Evolutionary conservation across 208 protist genomes (phyloP).

Genomic region (Balamuthia mandrillaris): DNA sequence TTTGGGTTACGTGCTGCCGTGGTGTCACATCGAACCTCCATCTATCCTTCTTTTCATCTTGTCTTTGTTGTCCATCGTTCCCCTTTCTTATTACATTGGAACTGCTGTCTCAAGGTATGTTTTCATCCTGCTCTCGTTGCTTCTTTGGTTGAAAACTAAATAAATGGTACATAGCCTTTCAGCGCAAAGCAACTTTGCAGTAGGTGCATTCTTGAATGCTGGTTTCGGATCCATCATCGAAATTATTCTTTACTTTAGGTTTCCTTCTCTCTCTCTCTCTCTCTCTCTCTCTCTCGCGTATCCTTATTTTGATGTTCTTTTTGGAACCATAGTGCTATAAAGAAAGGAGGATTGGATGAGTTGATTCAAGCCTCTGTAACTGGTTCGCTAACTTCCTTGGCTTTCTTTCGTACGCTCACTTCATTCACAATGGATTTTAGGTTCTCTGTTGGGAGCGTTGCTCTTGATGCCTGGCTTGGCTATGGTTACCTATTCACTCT

Average conservation of each 20-base stretch:
- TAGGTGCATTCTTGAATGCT: slow-evolving; percentile 75
- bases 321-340: slow-evolving; percentile 41
- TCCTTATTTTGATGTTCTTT: not conserved
- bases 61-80: slow-evolving; percentile 65
- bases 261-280: not conserved
- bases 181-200: slow-evolving; percentile 71
- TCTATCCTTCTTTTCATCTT: slow-evolving; percentile 54
- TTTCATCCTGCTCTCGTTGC: not conserved
- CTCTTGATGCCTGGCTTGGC: slow-evolving; percentile 67
- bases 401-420: no score
- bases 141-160: not conserved
- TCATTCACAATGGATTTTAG: no score
- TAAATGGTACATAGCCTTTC: slow-evolving; percentile 6
- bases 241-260: slow-evolving; percentile 67
- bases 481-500: slow-evolving; percentile 61
- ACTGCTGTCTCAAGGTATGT: slow-evolving; percentile 35
- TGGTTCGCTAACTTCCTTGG: no score
- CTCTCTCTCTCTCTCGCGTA: not conserved
- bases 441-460: slow-evolving; percentile 60
- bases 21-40: slow-evolving; percentile 19
- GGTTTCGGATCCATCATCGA: slow-evolving; percentile 78
- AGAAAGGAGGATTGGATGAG: slow-evolving; percentile 1
- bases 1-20: slow-evolving; percentile 47
- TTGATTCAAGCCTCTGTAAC: slow-evolving; percentile 46
- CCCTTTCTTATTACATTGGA: slow-evolving; percentile 69